Base-by-base conservation (phyloP, 2,329 filamentous ascomycete species). In the Chaetomiaceae sp. region DNA sequence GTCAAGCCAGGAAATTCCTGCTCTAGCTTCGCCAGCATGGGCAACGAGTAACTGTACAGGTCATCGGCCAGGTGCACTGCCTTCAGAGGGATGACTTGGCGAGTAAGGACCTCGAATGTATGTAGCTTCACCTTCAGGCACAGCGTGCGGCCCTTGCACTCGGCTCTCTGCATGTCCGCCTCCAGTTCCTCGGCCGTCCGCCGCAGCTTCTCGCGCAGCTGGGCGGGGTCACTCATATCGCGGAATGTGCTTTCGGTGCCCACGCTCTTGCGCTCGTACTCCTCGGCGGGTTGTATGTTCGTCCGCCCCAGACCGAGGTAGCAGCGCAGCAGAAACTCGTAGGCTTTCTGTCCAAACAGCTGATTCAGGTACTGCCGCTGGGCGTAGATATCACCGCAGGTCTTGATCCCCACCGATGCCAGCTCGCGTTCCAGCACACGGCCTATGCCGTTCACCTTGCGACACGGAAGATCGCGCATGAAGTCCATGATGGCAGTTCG, bases 391-490 rank as follows among this genome's bases (percentile, higher is more conserved):
- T 97, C 88, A 2, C 88, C 89, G 60, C 90, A 96, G 0, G 83
- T 93, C 61, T 86, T 86, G 58, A 97, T 77, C 0, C 90, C 90
- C 37, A 97, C 82, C 4, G 91, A 88, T 36, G 87, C 79, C 2
- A 98, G 76, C 62, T 98, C 88, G 47, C 93, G 79, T 66, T 97
- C 93, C 51, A 96, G 83, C 0, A 97, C 93, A 18, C 93, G 79
- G 0, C 93, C 93, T n/a, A 98, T 79, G 1, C 93, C 93, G 55
- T 96, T 96, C 35, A 97, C 86, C 61, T 96, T 96, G 27, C 93
- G 78, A 1, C 88, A 89, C 0, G 90, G 84, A 19, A 98, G 71
- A 24, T 83, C 76, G 10, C 76, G 75, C 85, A 97, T 95, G 61
- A 96, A 97, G 0, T 75, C 69, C 77, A 97, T 81, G 49, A 98